Percentiles rank a stretch among this genome's conserved stretches.
Evolutionary conservation across 2,329 filamentous ascomycete species (phyloP).

Genomic region (Orbilia javanica): DNA sequence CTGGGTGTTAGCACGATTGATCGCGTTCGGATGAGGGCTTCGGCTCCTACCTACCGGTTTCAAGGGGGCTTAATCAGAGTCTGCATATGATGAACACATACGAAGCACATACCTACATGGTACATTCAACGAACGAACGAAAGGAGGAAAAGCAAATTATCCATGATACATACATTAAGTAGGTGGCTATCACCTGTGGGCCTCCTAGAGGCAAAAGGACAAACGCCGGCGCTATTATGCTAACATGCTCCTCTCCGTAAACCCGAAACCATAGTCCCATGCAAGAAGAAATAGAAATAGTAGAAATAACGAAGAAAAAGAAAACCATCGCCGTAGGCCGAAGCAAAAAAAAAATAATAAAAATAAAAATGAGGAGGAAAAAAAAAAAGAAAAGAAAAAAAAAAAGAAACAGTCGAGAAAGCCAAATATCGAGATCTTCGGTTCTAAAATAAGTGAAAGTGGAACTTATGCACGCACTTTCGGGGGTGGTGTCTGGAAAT

Average conservation of each 20-base stretch:
- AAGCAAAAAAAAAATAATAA: background rate
- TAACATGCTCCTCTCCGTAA: slow-evolving; percentile 2
- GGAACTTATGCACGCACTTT: background rate
- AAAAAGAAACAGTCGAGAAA: background rate
- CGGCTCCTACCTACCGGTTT: slow-evolving; percentile 35
- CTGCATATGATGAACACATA: slow-evolving; percentile 17
- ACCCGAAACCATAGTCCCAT: background rate
- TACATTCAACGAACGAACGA: background rate
- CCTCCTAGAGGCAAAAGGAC: background rate
- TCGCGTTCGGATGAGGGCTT: slow-evolving; percentile 45
- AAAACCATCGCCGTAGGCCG: background rate
- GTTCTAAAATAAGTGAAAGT: background rate
- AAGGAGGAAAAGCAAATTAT: slow-evolving; percentile 14
- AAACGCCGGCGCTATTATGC: slow-evolving; percentile 15
- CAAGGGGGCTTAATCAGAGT: slow-evolving; percentile 14
- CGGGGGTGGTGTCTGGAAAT: background rate
- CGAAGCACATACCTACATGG: background rate
- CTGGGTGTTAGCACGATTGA: slow-evolving; percentile 1
- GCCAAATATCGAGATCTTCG: background rate
- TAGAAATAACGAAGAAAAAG: too few relatives aligned
- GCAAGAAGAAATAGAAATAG: too few relatives aligned
- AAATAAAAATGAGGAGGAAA: too few relatives aligned
- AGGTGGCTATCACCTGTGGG: slow-evolving; percentile 17
- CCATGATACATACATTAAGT: slow-evolving; percentile 16
- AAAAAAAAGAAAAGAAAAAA: background rate